These are phyloP conservation scores for Xerocomellus amylosporus DNA, from an alignment of 768 basidiomycete species.

Conservation along the genomic window DNA sequence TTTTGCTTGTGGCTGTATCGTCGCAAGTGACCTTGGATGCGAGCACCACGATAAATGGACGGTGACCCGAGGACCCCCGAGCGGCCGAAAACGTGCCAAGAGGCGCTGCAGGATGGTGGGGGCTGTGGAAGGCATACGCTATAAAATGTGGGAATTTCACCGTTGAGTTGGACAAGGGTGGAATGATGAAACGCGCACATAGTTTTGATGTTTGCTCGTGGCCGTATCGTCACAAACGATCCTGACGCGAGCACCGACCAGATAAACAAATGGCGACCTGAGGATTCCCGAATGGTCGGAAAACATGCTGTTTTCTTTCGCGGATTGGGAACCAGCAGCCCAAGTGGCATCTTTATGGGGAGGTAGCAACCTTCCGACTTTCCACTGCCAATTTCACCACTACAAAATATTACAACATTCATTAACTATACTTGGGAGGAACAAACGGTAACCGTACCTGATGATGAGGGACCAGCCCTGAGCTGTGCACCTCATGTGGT, in stretches of 20 bases:
- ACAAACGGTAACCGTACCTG: slow-evolving; percentile 49
- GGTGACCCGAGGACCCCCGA: slow-evolving; percentile 71
- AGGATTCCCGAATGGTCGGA: too few species aligned
- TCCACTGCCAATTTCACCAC: slow-evolving; percentile 90
- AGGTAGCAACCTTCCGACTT: slow-evolving; percentile 90
- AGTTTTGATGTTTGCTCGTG: slow-evolving; percentile 70
- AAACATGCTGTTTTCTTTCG: slow-evolving; percentile 64
- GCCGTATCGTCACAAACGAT: slow-evolving; percentile 37
- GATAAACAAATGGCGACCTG: too few species aligned
- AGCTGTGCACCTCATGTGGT: slow-evolving; percentile 90
- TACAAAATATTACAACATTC: slow-evolving; percentile 31
- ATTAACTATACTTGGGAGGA: background rate
- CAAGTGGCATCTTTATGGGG: slow-evolving; percentile 87
- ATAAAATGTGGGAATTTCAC: slow-evolving; percentile 55
- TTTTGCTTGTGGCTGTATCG: too few species aligned
- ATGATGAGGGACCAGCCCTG: slow-evolving; percentile 91
- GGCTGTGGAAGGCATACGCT: slow-evolving; percentile 54
- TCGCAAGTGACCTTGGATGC: too few species aligned
- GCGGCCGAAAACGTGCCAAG: slow-evolving; percentile 70
- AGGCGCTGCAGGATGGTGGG: slow-evolving; percentile 58
- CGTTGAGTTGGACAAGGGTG: slow-evolving; percentile 34
- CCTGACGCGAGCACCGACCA: too few species aligned
- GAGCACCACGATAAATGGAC: slow-evolving; percentile 19
- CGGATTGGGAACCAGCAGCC: slow-evolving; percentile 81
- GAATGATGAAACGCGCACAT: slow-evolving; percentile 77